A percentile compares a stretch with the other conserved stretches of the same genome.
These are phyloP conservation scores for Ophiostoma australiae DNA, from an alignment of 2,329 filamentous ascomycete species.

Conservation along the genomic window DNA sequence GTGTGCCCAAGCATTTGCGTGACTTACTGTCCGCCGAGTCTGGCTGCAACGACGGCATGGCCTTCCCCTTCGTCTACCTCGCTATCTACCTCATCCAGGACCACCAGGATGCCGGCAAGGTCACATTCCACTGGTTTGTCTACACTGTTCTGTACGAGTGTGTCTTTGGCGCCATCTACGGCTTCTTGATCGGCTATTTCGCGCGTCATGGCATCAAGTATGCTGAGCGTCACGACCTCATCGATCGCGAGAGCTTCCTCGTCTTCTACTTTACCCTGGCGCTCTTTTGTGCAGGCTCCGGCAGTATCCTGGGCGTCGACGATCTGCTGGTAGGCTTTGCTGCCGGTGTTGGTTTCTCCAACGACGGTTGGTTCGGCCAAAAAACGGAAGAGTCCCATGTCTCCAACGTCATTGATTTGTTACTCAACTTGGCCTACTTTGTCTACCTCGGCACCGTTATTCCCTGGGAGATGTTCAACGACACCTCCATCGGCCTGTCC, in stretches of 20 bases:
- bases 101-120: slow-evolving; percentile 59
- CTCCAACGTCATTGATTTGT: slow-evolving; percentile 95
- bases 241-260: slow-evolving; percentile 94
- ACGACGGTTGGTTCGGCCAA: slow-evolving; percentile 97
- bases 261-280: slow-evolving; percentile 98
- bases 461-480: slow-evolving; percentile 89
- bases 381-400: slow-evolving; percentile 98
- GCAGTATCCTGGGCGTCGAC: slow-evolving; percentile 84
- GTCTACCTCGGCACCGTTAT: slow-evolving; percentile 97
- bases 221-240: slow-evolving; percentile 77
- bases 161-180: slow-evolving; percentile 83
- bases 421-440: slow-evolving; percentile 96
- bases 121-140: slow-evolving; percentile 82
- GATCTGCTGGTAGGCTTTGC: slow-evolving; percentile 93
- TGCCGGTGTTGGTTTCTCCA: slow-evolving; percentile 96
- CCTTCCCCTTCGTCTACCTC: slow-evolving; percentile 95
- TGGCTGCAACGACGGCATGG: slow-evolving; percentile 99
- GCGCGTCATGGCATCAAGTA: slow-evolving; percentile 85
- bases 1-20: slow-evolving; percentile 94
- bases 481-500: slow-evolving; percentile 63
- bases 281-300: slow-evolving; percentile 90
- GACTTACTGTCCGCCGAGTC: slow-evolving; percentile 94
- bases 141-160: slow-evolving; percentile 92
- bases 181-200: slow-evolving; percentile 80
- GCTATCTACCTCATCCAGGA: slow-evolving; percentile 86